These are phyloP conservation scores for Dactylonectria macrodidyma DNA, from an alignment of 2,329 filamentous ascomycete species.

Conservation along the genomic window DNA sequence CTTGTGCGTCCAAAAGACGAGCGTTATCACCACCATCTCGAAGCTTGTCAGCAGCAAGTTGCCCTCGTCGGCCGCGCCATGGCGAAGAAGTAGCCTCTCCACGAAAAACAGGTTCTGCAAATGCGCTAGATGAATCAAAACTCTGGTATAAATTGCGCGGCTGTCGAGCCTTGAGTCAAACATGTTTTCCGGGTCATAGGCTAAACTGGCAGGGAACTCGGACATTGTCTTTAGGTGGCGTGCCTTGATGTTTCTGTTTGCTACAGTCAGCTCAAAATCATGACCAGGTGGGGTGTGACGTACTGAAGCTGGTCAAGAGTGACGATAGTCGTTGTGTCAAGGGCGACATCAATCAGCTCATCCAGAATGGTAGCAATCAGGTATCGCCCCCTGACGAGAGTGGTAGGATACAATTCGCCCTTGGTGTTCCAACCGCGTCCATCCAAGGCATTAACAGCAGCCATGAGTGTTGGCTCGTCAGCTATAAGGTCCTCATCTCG, in stretches of 20 bases:
- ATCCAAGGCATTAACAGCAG: conserved; percentile 9
- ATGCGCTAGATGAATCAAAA: conserved; percentile 23
- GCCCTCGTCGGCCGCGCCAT: conserved; percentile 27
- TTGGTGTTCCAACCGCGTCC: conserved; percentile 16
- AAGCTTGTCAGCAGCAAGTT: conserved; percentile 25
- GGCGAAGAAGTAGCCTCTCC: conserved; percentile 26
- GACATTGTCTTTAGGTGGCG: conserved; percentile 13
- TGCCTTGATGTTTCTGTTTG: conserved; percentile 20
- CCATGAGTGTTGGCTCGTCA: conserved; percentile 1
- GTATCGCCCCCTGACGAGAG: conserved; percentile 61
- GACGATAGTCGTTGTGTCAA: conserved; percentile 51
- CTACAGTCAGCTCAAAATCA: conserved; percentile 1
- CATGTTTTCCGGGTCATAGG: conserved; percentile 16
- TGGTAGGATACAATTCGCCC: conserved; percentile 56
- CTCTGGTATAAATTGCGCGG: conserved; percentile 12
- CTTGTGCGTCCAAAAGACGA: conserved; percentile 32
- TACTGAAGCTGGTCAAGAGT: conserved; percentile 42
- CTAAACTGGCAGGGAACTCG: conserved; percentile 16
- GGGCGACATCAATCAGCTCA: conserved; percentile 71
- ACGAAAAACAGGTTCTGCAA: conserved; percentile 28
- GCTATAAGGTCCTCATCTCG: conserved; percentile 16
- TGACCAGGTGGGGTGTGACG: not conserved
- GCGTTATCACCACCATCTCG: conserved; percentile 23
- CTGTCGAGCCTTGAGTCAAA: not conserved
- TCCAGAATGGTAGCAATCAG: conserved; percentile 67